These are phyloP conservation scores for Ambrosia hybrid DNA, from an alignment of 140 eudicot species.

Conservation along the genomic window DNA sequence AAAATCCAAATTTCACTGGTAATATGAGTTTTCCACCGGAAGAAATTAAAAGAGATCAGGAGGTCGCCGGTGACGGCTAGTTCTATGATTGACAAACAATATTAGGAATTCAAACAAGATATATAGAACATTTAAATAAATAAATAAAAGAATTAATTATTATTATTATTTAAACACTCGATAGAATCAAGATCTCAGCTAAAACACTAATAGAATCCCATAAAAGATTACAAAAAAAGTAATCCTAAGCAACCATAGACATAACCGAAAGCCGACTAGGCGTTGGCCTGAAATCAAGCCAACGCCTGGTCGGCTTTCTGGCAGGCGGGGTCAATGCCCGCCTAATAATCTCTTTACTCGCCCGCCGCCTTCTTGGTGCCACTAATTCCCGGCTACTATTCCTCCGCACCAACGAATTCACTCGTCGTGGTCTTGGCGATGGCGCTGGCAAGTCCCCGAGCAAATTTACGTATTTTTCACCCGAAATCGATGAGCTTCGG, in stretches of 20 bases:
- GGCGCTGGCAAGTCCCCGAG: slow-evolving; percentile 14
- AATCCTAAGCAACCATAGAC: slow-evolving; percentile 47
- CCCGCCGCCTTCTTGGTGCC: slow-evolving; percentile 40
- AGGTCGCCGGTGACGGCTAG: not conserved
- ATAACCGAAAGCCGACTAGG: slow-evolving; percentile 75
- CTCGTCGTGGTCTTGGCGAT: slow-evolving; percentile 23
- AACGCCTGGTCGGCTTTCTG: slow-evolving; percentile 41
- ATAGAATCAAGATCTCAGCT: slow-evolving; percentile 1
- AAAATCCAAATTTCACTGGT: too few species aligned
- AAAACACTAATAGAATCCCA: slow-evolving; percentile 13
- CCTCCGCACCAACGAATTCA: slow-evolving; percentile 29
- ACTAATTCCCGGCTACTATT: slow-evolving; percentile 22
- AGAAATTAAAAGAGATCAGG: not conserved
- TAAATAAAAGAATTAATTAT: slow-evolving; percentile 7
- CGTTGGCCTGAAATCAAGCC: slow-evolving; percentile 65
- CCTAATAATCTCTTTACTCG: slow-evolving; percentile 52
- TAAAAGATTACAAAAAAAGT: not conserved
- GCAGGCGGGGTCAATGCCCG: slow-evolving; percentile 69
- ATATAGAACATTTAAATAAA: not conserved
- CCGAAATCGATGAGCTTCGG: slow-evolving; percentile 9
- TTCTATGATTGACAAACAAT: not conserved
- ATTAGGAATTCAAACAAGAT: slow-evolving; percentile 8
- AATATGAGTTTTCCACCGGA: not conserved
- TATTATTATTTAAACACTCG: slow-evolving; percentile 4
- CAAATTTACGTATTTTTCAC: slow-evolving; percentile 21